Conservation (phyloP, 306 rosid species). For the Gastrolobium bilobum region DNA sequence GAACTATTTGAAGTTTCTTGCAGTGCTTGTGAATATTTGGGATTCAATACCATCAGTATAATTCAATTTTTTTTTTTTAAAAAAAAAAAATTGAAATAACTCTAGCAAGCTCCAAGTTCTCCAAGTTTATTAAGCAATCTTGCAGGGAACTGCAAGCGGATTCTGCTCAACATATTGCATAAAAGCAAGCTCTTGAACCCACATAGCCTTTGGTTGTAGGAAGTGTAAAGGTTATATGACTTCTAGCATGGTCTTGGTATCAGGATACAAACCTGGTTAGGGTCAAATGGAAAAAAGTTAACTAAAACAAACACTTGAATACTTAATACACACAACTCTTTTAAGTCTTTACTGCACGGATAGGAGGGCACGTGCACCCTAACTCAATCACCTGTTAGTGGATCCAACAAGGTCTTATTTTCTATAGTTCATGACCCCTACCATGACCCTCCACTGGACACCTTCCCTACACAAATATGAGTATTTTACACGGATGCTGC, state of each 20-base stretch:
- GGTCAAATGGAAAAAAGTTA: background rate
- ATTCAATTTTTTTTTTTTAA: too few species aligned
- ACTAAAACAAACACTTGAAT: background rate
- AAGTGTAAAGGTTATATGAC: constrained; percentile 50
- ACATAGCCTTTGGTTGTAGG: constrained; percentile 3
- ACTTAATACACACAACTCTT: background rate
- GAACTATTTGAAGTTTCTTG: background rate
- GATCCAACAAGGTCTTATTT: constrained; percentile 50
- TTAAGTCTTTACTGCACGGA: constrained; percentile 30
- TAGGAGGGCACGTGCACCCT: constrained; percentile 62
- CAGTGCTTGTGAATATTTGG: background rate
- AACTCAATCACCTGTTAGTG: constrained; percentile 38
- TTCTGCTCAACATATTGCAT: constrained; percentile 14
- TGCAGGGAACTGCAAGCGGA: background rate
- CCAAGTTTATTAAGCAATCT: constrained; percentile 1
- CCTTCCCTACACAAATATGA: constrained; percentile 43
- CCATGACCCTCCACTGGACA: constrained; percentile 47
- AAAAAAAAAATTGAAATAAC: too few species aligned
- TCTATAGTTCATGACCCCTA: constrained; percentile 48
- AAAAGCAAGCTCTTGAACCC: constrained; percentile 27
- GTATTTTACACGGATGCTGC: constrained; percentile 72
- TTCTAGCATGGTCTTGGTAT: constrained; percentile 50
- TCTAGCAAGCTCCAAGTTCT: too few species aligned
- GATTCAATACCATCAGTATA: background rate
- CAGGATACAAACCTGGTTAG: constrained; percentile 17